Conservation (phyloP, 2,329 filamentous ascomycete species). For the Pestalotiopsis sp. region DNA sequence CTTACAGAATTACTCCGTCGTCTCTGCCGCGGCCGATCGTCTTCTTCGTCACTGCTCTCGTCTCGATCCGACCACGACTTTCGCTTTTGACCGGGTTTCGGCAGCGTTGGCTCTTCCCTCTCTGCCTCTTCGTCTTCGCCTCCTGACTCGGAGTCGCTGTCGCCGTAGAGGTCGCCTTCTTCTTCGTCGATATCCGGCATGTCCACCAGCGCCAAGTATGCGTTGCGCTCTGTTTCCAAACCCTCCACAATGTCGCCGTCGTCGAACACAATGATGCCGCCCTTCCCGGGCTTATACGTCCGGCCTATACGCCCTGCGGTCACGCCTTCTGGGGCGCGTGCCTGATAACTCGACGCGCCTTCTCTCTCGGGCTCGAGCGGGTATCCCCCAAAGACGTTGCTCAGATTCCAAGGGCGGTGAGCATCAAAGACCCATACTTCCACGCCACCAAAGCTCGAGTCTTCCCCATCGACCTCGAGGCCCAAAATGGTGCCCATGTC, state of each 20-base stretch:
- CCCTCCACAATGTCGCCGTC: constrained; percentile 94
- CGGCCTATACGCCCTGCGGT: constrained; percentile 70
- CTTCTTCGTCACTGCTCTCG: constrained; percentile 70
- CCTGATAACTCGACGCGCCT: constrained; percentile 44
- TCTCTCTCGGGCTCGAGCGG: constrained; percentile 53
- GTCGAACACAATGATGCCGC: constrained; percentile 91
- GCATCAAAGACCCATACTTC: constrained; percentile 95
- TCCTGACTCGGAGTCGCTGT: constrained; percentile 57
- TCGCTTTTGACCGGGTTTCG: constrained; percentile 64
- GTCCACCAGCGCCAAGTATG: constrained; percentile 80
- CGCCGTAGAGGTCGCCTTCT: constrained; percentile 62
- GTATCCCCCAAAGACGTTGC: constrained; percentile 85
- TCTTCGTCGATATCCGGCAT: constrained; percentile 92
- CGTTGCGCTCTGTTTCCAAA: constrained; percentile 70
- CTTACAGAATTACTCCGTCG: constrained; percentile 85
- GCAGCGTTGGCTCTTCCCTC: constrained; percentile 51
- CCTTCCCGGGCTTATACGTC: constrained; percentile 74
- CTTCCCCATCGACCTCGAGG: constrained; percentile 67
- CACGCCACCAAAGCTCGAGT: constrained; percentile 74
- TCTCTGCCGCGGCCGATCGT: constrained; percentile 75
- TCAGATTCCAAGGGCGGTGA: constrained; percentile 89
- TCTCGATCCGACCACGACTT: constrained; percentile 76
- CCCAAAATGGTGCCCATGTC: constrained; percentile 81
- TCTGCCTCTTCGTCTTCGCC: constrained; percentile 56
- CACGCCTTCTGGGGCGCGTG: constrained; percentile 64